Evolutionary conservation across 2,329 filamentous ascomycete genomes (phyloP).

Genomic region (Claviceps pazoutovae): DNA sequence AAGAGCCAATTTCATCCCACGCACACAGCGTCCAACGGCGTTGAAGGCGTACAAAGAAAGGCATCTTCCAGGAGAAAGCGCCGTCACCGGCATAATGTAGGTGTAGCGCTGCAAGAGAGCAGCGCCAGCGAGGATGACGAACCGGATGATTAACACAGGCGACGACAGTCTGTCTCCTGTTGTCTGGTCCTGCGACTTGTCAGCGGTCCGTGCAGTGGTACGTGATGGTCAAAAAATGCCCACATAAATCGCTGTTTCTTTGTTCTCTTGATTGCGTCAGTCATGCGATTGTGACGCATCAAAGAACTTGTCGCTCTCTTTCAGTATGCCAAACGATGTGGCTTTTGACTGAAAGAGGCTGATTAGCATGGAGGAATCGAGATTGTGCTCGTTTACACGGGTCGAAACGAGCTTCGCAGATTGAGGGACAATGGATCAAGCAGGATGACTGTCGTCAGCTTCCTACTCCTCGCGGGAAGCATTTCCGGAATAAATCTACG

Average conservation of each 20-base stretch:
- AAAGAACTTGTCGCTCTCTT: neutral
- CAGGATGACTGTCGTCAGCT: constrained; percentile 44
- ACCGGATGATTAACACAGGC: constrained; percentile 46
- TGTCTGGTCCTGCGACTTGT: constrained; percentile 41
- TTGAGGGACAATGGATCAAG: constrained; percentile 48
- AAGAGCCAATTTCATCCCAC: constrained; percentile 18
- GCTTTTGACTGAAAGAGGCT: neutral
- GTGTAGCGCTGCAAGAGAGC: constrained; percentile 26
- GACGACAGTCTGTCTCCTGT: constrained; percentile 55
- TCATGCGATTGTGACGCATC: neutral
- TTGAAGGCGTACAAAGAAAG: constrained; percentile 28
- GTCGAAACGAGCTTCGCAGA: constrained; percentile 24
- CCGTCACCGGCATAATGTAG: constrained; percentile 15
- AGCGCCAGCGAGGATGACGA: constrained; percentile 50
- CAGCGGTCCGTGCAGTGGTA: constrained; percentile 2
- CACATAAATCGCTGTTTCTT: neutral
- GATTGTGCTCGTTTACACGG: constrained; percentile 1
- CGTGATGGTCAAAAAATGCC: neutral
- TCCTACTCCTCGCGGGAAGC: constrained; percentile 24
- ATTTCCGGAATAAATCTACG: constrained; percentile 2
- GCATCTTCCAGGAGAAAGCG: constrained; percentile 16
- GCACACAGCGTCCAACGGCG: constrained; percentile 25
- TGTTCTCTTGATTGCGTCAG: neutral
- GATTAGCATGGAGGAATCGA: neutral
- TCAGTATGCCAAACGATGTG: neutral